These are phyloP conservation scores for Triticum monococcum DNA, from an alignment of 176 grass and related monocot species.

Conservation along the genomic window DNA sequence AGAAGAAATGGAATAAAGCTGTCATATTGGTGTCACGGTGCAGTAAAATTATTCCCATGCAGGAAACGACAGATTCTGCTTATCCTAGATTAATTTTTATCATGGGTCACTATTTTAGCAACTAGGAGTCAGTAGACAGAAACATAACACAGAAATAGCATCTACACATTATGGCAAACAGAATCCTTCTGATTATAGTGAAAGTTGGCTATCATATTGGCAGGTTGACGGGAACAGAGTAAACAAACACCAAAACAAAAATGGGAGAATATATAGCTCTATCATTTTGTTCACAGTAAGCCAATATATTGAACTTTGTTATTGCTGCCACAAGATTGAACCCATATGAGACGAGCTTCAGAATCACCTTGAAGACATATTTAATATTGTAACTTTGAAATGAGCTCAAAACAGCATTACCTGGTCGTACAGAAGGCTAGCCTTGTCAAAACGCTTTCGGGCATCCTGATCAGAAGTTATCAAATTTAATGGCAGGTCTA, in stretches of 20 bases:
- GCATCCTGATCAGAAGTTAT: conserved; percentile 68
- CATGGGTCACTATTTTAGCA: neutral
- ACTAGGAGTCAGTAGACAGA: neutral
- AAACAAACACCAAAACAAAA: neutral
- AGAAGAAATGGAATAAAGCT: conserved; percentile 21
- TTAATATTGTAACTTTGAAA: conserved; percentile 8
- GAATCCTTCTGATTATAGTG: neutral
- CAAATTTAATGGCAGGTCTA: conserved; percentile 24
- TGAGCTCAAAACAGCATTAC: conserved; percentile 40
- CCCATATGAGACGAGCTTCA: neutral
- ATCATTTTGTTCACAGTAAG: conserved; percentile 3
- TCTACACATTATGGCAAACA: neutral
- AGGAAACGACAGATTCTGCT: neutral
- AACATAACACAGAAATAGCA: neutral
- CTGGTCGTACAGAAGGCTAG: conserved; percentile 96
- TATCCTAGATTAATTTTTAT: neutral
- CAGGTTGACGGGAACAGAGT: neutral
- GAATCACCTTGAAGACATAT: neutral
- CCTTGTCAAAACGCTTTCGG: conserved; percentile 91
- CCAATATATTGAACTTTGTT: neutral
- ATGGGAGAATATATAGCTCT: neutral
- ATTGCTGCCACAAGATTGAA: neutral
- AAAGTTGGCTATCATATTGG: neutral
- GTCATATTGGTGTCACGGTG: neutral
- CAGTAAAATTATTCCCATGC: neutral